Evolutionary conservation across 768 basidiomycete species (phyloP).

Genomic region (Amanita subjunquillea): DNA sequence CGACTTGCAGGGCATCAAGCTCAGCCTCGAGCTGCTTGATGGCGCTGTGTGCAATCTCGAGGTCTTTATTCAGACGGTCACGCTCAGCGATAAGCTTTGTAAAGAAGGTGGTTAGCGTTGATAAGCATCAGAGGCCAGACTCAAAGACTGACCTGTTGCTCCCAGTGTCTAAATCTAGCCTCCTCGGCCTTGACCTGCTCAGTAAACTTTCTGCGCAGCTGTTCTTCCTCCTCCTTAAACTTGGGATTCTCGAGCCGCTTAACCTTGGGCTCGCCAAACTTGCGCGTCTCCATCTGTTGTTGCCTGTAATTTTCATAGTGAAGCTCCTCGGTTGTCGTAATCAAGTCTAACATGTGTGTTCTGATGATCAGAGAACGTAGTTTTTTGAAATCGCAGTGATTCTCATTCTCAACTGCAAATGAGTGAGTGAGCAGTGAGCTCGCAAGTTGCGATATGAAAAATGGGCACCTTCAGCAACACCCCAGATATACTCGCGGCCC

Average conservation of each 20-base stretch:
- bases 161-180: constrained; percentile 96
- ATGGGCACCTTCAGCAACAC: constrained; percentile 87
- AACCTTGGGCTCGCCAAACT: constrained; percentile 96
- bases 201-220: constrained; percentile 92
- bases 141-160: constrained; percentile 73
- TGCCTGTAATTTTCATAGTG: constrained; percentile 99
- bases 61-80: constrained; percentile 97
- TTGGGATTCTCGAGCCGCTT: constrained; percentile 99
- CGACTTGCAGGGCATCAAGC: constrained; percentile 81
- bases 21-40: constrained; percentile 90
- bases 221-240: constrained; percentile 99
- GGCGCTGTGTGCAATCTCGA: constrained; percentile 84
- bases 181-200: constrained; percentile 99
- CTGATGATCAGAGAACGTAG: constrained; percentile 90
- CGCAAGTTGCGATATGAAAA: neutral
- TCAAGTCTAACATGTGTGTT: constrained; percentile 97
- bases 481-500: constrained; percentile 98
- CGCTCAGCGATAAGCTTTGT: constrained; percentile 94
- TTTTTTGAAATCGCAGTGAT: constrained; percentile 99
- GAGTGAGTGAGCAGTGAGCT: neutral
- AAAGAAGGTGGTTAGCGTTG: constrained; percentile 9
- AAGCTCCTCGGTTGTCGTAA: constrained; percentile 88
- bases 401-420: constrained; percentile 87
- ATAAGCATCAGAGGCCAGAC: constrained; percentile 3
- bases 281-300: constrained; percentile 99